phyloP scores from a whole-genome alignment of 2,329 filamentous ascomycete genomes.

The Botrytis galanthina region DNA sequence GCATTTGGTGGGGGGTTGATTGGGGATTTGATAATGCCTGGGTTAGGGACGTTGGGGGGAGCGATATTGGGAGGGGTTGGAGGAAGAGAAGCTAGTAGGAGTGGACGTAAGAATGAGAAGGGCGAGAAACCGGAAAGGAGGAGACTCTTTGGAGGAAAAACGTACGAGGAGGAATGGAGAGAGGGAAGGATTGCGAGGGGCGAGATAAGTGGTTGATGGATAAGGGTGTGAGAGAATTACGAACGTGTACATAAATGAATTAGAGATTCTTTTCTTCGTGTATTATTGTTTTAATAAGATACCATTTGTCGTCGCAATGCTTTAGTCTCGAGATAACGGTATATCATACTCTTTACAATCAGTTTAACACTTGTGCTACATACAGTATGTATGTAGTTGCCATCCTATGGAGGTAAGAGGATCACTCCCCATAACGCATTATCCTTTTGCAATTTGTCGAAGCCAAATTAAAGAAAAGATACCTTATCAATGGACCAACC shows the following conservation, averaged over 20 bases:
- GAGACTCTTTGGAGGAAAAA: slow-evolving; percentile 1
- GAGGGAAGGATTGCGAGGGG: slow-evolving; percentile 19
- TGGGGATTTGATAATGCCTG: slow-evolving; percentile 31
- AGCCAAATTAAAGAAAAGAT: background rate
- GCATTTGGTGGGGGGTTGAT: slow-evolving; percentile 29
- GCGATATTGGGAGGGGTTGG: slow-evolving; percentile 28
- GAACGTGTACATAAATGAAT: background rate
- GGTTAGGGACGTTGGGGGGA: slow-evolving; percentile 30
- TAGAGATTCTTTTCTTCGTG: background rate
- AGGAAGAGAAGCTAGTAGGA: slow-evolving; percentile 24
- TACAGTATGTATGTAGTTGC: too few relatives aligned
- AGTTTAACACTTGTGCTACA: background rate
- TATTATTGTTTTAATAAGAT: background rate
- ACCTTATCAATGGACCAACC: too few relatives aligned
- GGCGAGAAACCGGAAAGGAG: slow-evolving; percentile 11
- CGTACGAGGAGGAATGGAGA: slow-evolving; percentile 24
- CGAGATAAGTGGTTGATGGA: slow-evolving; percentile 9
- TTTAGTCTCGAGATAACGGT: background rate
- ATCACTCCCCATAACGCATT: background rate
- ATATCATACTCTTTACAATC: too few relatives aligned
- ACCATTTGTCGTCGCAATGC: background rate
- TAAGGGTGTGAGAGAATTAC: background rate
- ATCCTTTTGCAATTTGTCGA: background rate
- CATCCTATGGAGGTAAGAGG: too few relatives aligned
- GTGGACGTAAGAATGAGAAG: background rate